Conservation (phyloP, 2,329 filamentous ascomycete species). For the Pestalotiopsis sp. region DNA sequence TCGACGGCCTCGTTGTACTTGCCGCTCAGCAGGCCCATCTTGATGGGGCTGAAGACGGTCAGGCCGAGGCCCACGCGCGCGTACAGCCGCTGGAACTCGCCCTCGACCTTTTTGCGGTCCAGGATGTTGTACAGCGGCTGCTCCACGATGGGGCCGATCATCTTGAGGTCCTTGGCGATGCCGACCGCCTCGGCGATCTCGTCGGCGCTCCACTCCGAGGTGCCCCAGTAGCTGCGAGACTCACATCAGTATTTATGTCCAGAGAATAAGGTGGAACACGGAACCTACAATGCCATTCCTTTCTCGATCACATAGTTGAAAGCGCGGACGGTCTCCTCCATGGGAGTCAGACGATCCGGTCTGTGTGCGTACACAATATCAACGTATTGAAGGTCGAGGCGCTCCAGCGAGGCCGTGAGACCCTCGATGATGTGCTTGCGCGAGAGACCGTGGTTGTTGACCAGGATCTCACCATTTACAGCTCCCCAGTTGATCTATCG, state of each 20-base stretch:
- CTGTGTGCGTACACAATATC: slow-evolving; percentile 71
- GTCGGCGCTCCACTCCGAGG: slow-evolving; percentile 65
- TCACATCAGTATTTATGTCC: too few relatives aligned
- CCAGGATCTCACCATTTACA: slow-evolving; percentile 58
- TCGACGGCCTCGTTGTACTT: slow-evolving; percentile 67
- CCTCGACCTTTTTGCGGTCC: slow-evolving; percentile 61
- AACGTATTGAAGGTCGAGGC: slow-evolving; percentile 60
- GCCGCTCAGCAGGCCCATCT: slow-evolving; percentile 61
- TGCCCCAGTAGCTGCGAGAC: slow-evolving; percentile 71
- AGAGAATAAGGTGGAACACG: too few relatives aligned
- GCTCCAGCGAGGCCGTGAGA: slow-evolving; percentile 57
- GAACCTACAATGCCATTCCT: slow-evolving; percentile 46
- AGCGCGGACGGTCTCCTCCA: slow-evolving; percentile 69
- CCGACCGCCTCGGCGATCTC: slow-evolving; percentile 66
- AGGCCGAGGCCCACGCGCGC: slow-evolving; percentile 59
- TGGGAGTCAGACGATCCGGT: slow-evolving; percentile 66
- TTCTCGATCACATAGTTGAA: slow-evolving; percentile 70
- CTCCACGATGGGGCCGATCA: slow-evolving; percentile 66
- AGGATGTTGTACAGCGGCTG: slow-evolving; percentile 69
- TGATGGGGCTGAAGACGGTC: slow-evolving; percentile 63
- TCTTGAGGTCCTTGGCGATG: slow-evolving; percentile 58
- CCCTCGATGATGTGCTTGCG: slow-evolving; percentile 72
- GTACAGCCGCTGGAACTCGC: slow-evolving; percentile 61
- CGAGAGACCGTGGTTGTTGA: slow-evolving; percentile 68
- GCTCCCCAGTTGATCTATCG: slow-evolving; percentile 63